Percentiles rank a stretch among this genome's conserved stretches.
Evolutionary conservation across 306 rosid species (phyloP).

Genomic region (Lagenaria siceraria): DNA sequence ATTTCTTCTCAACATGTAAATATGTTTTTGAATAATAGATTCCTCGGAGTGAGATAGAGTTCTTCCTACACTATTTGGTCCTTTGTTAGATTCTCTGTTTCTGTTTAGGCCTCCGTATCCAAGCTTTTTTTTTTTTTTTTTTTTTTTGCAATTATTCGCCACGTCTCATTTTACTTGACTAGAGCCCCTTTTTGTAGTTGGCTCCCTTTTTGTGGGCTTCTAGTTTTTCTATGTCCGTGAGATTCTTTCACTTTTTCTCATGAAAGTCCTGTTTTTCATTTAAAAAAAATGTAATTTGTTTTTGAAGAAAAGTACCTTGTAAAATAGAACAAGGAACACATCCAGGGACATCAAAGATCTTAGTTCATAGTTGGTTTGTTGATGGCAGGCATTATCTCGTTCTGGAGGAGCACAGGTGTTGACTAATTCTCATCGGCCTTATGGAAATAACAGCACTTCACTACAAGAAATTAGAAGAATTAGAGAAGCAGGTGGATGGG

Average conservation of each 20-base stretch:
- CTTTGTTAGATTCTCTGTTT: no score
- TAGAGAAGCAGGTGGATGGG: slow-evolving; percentile 99
- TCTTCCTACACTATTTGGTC: no score
- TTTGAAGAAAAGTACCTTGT: background rate
- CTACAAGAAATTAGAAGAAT: slow-evolving; percentile 88
- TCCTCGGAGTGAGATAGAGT: no score
- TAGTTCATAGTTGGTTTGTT: slow-evolving; percentile 10
- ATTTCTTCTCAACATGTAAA: background rate
- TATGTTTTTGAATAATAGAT: background rate
- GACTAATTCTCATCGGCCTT: slow-evolving; percentile 85
- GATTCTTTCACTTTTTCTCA: no score
- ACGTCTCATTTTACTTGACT: no score
- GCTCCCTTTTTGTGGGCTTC: no score
- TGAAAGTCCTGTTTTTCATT: no score
- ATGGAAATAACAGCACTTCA: slow-evolving; percentile 67
- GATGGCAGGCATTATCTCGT: slow-evolving; percentile 68
- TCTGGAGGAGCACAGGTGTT: slow-evolving; percentile 69
- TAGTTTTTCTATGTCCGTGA: no score
- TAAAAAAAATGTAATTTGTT: background rate
- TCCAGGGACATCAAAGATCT: background rate
- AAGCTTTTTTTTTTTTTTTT: no score
- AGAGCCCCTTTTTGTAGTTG: no score
- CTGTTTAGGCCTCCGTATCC: no score
- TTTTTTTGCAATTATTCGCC: no score
- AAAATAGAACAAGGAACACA: background rate